Base-by-base conservation (phyloP, 2,329 filamentous ascomycete species). In the Penicillium sp. region DNA sequence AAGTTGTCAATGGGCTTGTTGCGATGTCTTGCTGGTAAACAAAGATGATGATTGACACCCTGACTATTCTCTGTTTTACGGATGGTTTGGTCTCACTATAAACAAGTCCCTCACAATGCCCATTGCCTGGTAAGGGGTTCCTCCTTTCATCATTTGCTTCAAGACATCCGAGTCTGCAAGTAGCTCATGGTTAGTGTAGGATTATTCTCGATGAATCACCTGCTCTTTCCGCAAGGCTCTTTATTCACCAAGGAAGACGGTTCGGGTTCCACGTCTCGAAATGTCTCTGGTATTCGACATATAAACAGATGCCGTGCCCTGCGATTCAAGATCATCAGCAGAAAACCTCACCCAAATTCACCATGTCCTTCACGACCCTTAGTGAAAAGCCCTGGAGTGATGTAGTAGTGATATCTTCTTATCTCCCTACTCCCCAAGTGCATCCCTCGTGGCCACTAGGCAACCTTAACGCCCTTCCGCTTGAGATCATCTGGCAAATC, bases 401-500 rank as follows among this genome's bases (percentile, higher is more conserved):
- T 18, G 3, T 20, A 20, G 18, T 20, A 4, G 18, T 20, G n/a
- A n/a, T n/a, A n/a, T n/a, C n/a, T n/a, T n/a, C n/a, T n/a, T n/a
- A n/a, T n/a, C n/a, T n/a, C n/a, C n/a, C n/a, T n/a, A n/a, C n/a
- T 4, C 18, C 22, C 38, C 26, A 23, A 32, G 20, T 44, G 11
- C 20, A 24, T 22, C 4, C 23, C 5, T 14, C 36, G 16, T 36
- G 37, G 23, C 14, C 28, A n/a, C 23, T 31, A 31, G 50, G 52
- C 3, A 40, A 26, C 9, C 16, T 55, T 18, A 14, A 28, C n/a
- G 14, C 28, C 6, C n/a, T 46, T 2, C 47, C 52, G 23, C 26
- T 44, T 4, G 52, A 55, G 9, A 14, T 54, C 10, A 22, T 51
- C 4, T 47, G 36, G 23, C 37, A 44, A 6, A 43, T 55, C 5